A percentile compares a stretch with the other conserved stretches of the same genome.
Evolutionary conservation across 768 basidiomycete species (phyloP).

Genomic region (Serendipita indica): DNA sequence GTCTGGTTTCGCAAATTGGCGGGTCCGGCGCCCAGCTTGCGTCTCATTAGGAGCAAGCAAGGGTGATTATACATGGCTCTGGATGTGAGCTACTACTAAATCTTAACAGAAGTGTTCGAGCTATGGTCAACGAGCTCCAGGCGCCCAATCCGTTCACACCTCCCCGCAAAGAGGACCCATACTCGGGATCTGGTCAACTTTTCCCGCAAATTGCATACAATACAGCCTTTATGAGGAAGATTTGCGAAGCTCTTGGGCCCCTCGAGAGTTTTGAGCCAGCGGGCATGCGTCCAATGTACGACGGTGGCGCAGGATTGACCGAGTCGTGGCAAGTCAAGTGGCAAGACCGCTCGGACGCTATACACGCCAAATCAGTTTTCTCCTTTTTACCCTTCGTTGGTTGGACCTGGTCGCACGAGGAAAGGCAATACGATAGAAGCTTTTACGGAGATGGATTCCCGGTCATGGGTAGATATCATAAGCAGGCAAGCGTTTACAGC

Average conservation of each 20-base stretch:
- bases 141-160: background rate
- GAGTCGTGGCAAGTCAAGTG: background rate
- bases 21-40: background rate
- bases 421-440: background rate
- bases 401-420: background rate
- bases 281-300: background rate
- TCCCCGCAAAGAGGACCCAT: background rate
- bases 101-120: background rate
- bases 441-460: background rate
- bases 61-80: background rate
- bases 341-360: background rate
- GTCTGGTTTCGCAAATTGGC: conserved; percentile 42
- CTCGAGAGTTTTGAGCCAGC: background rate
- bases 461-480: background rate
- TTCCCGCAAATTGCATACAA: background rate
- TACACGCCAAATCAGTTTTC: background rate
- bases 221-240: background rate
- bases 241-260: background rate
- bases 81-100: background rate
- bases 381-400: background rate
- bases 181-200: background rate
- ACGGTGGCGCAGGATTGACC: background rate
- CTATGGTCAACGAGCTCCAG: background rate
- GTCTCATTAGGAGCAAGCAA: background rate
- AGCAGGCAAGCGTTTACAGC: too few relatives aligned